Percentiles rank a stretch among this genome's conserved stretches.
phyloP scores from a whole-genome alignment of 2,329 filamentous ascomycete genomes.

The Fusarium sp. region DNA sequence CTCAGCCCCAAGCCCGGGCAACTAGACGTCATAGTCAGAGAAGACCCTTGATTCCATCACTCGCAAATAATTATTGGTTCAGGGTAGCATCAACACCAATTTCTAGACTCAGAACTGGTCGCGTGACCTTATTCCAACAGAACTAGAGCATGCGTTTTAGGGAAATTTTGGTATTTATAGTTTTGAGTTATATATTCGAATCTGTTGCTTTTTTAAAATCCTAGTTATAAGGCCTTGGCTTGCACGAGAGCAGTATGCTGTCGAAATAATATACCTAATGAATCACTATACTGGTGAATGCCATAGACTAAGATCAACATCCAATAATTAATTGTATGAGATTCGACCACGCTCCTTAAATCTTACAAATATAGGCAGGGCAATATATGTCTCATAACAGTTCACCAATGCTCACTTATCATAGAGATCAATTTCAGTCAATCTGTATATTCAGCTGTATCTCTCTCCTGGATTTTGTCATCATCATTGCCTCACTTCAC shows the following conservation, averaged over 20 bases:
- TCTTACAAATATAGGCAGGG: neutral
- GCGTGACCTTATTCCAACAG: neutral
- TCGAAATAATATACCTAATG: too few relatives aligned
- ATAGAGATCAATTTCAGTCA: neutral
- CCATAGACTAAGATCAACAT: too few relatives aligned
- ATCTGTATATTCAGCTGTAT: neutral
- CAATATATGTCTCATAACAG: neutral
- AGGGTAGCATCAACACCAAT: conserved; percentile 5
- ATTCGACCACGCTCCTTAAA: too few relatives aligned
- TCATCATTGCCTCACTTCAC: neutral
- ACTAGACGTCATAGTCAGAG: conserved; percentile 10
- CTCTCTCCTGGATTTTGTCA: neutral
- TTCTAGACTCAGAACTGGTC: neutral
- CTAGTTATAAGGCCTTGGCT: too few relatives aligned
- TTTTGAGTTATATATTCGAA: too few relatives aligned
- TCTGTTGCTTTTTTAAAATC: too few relatives aligned
- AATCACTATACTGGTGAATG: too few relatives aligned
- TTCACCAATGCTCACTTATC: neutral
- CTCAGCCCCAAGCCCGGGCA: conserved; percentile 18
- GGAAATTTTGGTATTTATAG: too few relatives aligned
- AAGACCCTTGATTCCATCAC: neutral
- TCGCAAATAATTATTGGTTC: neutral
- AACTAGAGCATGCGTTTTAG: neutral
- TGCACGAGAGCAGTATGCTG: too few relatives aligned
- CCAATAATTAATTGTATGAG: too few relatives aligned